Base-by-base conservation (phyloP, 768 basidiomycete genomes). In the Boletus pseudo-olivaceus region DNA sequence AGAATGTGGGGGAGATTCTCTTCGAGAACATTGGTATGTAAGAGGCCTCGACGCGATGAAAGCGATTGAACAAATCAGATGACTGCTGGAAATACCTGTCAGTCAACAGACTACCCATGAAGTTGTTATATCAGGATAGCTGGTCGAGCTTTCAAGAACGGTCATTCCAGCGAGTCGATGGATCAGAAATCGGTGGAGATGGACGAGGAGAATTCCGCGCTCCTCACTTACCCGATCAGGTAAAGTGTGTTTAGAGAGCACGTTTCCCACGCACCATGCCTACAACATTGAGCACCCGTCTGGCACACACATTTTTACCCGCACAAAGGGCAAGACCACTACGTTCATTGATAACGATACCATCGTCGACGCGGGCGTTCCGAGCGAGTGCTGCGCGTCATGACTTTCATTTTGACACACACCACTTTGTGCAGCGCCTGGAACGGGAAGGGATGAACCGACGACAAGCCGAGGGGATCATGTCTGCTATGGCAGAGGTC, bases 401-500 rank as follows among this genome's bases (percentile, higher is more conserved):
- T 38, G 76, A 81, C 69, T 91, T 90, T 67, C 93, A 95, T 68
- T 98, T 98, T 61, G 96, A 98, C 68, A 98, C 95, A 1, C 92
- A 96, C 66, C 88, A 90, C 58, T 96, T 97, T 66, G 93, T 98
- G 37, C 86, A 93, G 71, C 85, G 92, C 34, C 76, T 98, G 51
- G 90, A 94, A 71, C 79, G 83, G 54, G 89, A 97, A 66, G 96
- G 96, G 0, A 72, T 98, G 57, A 93, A 88, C 59, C 82, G 92
- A 17, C 84, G 84, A 20, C 96, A 98, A 73, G 94, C 96, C 0
- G 93, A 98, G 68, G 96, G 97, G 4, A 90, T 99, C 67, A 97
- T 98, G 94, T 80, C 86, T 43, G 92, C 95, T 8, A 90, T 99
- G 82, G 91, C 93, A 12, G 93, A 94, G 63, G 95, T 98, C 57